Evolutionary conservation across 257 asterid species (phyloP), one percentile per base, ranked within the genome.

Genomic region (Oldenlandia corymbosa): DNA sequence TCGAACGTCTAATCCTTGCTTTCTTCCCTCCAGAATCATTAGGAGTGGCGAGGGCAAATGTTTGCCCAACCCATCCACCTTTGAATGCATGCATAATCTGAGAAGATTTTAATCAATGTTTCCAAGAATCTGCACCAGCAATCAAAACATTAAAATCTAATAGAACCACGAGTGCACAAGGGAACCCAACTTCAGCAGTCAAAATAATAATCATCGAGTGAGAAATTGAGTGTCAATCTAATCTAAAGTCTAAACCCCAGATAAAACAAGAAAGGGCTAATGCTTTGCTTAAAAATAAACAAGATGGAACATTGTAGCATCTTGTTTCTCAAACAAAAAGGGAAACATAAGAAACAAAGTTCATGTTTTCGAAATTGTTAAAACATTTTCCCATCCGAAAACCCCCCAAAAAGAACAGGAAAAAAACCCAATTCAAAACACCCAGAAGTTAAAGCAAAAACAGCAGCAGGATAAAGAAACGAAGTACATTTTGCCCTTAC

Each of bases 1-100:
- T 93, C 18, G 99, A 90, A 43, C 95, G 90, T 58, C 97, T 84
- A 69, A 83, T 83, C 73, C 99, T 81, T 23, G 95, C 67, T 67
- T 79, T 93, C 80, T 36, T 85, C 57, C 96, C 84, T 39, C 88
- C 87, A 0, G 92, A 68, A 34, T 85, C 97, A 68, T 70, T 78
- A 80, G 69, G 64, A 37, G 85, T n/a, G 64, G 92, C 85, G 66
- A 84, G 76, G 48, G 96, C 96, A 79, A 84, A 80, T 65, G 85
- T 78, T 74, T 81, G 95, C 66, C 90, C 97, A 30, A 67, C 65
- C 91, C 87, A 87, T 62, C 83, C 79, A 70, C 82, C 83, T 68
- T 71, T 80, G 58, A 77, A 62, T n/a, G 88, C 75, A 57, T 90
- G 86, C 99, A 90, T 90, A 68, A 24, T 77, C 73, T 47, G 66